Conservation (phyloP, 2,329 filamentous ascomycete species). For the Drechslerella dactyloides region DNA sequence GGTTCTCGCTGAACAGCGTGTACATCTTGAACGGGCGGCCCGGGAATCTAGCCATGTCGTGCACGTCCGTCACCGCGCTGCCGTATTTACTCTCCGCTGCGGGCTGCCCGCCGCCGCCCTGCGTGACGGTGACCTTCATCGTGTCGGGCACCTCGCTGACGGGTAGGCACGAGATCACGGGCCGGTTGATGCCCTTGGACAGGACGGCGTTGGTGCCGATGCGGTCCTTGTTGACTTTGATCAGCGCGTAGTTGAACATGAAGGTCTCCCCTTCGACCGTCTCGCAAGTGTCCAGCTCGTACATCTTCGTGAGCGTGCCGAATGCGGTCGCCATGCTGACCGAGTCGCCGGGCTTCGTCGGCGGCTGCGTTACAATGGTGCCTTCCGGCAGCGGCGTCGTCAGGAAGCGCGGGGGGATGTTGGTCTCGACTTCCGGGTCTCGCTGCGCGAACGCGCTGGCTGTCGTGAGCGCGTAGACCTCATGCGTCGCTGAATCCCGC, state of each 20-base stretch:
- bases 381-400: constrained; percentile 38
- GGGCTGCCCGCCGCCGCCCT: constrained; percentile 11
- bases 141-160: constrained; percentile 24
- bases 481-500: constrained; percentile 15
- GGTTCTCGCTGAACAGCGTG: constrained; percentile 28
- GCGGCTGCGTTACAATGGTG: constrained; percentile 29
- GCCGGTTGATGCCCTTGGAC: constrained; percentile 18
- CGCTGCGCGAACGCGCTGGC: constrained; percentile 32
- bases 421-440: constrained; percentile 35
- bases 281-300: constrained; percentile 30
- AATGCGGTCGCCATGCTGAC: constrained; percentile 16
- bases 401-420: constrained; percentile 33
- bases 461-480: constrained; percentile 35
- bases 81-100: constrained; percentile 34
- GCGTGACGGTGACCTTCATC: constrained; percentile 22
- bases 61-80: constrained; percentile 28
- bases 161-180: neutral
- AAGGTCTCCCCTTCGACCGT: constrained; percentile 13
- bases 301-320: constrained; percentile 35
- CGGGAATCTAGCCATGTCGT: constrained; percentile 32
- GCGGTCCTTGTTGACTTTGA: constrained; percentile 37
- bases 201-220: constrained; percentile 22
- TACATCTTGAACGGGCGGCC: constrained; percentile 41
- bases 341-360: constrained; percentile 6
- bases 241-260: constrained; percentile 37